Base-by-base conservation (phyloP, 2,329 filamentous ascomycete species). In the Penicillium paneum region DNA sequence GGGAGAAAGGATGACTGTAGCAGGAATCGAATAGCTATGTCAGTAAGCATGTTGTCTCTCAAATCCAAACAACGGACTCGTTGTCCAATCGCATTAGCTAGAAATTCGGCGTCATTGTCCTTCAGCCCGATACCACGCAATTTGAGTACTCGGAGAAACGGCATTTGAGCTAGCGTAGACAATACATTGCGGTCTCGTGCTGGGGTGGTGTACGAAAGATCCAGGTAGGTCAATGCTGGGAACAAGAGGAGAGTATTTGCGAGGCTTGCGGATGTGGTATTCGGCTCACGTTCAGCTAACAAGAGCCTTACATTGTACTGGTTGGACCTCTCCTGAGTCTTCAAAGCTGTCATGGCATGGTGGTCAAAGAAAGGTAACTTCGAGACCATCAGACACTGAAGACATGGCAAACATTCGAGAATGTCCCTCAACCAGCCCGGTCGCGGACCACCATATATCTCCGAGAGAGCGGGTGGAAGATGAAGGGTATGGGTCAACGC, bases 331-430 rank as follows among this genome's bases (percentile, higher is more conserved):
- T 63, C 49, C 10, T 60, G 58, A 24, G 71, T 64, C 49, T 72
- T 77, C 51, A 85, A 64, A 2, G 78, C 79, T 53, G 78, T 71
- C 50, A 86, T 75, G 17, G 81, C 76, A 56, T 78, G 78, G 64
- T 86, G 82, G 53, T 86, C 83, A 62, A 86, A 85, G 64, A 85
- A 85, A 0, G 83, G 81, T 44, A 86, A 68, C 29, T 77, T 78
- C 15, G 81, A 78, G 11, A 86, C 82, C 54, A 85, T 77, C 45
- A 86, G 69, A 1, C 80, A 83, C 60, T 86, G 83, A 15, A 86
- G 70, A 49, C 79, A 78, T 3, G 83, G 83, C 19, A 86, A 71
- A 49, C 75, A 77, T 50, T 83, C 81, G 21, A 86, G 74, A 5
- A 85, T 75, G 55, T 85, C 82, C 45, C 79, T 74, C 35, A 86